Conservation (phyloP, 2,329 filamentous ascomycete species). For the Penicillium griseofulvum region DNA sequence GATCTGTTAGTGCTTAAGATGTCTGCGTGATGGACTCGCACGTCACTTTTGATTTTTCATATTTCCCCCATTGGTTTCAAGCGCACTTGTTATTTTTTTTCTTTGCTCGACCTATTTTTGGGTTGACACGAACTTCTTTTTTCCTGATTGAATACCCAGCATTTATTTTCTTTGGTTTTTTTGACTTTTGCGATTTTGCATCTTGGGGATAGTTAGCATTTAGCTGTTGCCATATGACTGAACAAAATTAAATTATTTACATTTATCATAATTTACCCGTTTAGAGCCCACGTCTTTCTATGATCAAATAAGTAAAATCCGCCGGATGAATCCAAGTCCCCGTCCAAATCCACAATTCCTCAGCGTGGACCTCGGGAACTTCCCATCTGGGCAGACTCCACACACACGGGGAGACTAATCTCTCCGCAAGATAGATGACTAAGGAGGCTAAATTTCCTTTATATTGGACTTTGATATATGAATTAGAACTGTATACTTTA, state of each 20-base stretch:
- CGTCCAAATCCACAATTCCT: not conserved
- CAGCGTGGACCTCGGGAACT: not conserved
- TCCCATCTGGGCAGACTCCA: not conserved
- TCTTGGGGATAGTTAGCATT: slow-evolving; percentile 7
- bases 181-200: slow-evolving; percentile 1
- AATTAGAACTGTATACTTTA: not conserved
- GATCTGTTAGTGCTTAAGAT: slow-evolving; percentile 16
- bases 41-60: not conserved
- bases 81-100: slow-evolving; percentile 11
- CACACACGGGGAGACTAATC: slow-evolving; percentile 11
- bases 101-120: slow-evolving; percentile 1
- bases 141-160: slow-evolving; percentile 9
- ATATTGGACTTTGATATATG: not conserved
- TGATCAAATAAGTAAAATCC: not conserved
- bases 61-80: slow-evolving; percentile 14
- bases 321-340: slow-evolving; percentile 3
- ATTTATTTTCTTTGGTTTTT: not conserved
- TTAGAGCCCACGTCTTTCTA: not conserved
- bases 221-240: slow-evolving; percentile 4
- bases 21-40: slow-evolving; percentile 16
- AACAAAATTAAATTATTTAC: not conserved
- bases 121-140: slow-evolving; percentile 3
- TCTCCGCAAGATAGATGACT: slow-evolving; percentile 15
- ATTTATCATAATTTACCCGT: not conserved
- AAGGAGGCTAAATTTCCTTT: not conserved